These are phyloP conservation scores for Botrytis aclada DNA, from an alignment of 2,329 filamentous ascomycete species.

Conservation along the genomic window DNA sequence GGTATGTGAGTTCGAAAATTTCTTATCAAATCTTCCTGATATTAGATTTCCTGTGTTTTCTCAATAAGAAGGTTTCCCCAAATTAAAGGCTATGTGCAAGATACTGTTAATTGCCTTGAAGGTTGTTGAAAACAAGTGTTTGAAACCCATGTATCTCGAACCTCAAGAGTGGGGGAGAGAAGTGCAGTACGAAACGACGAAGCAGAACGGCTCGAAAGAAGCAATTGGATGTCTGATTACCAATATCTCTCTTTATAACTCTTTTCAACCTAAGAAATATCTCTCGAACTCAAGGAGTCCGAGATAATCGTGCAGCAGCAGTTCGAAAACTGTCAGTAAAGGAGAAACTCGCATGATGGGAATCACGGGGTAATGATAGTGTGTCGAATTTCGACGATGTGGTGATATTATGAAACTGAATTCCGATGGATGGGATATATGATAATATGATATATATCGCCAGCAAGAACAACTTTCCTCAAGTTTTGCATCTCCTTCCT, in stretches of 20 bases:
- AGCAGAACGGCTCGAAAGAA: neutral
- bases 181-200: neutral
- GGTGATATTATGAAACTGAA: neutral
- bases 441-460: neutral
- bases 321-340: no score
- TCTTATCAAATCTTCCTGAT: fast-evolving
- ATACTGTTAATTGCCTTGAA: neutral
- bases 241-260: no score
- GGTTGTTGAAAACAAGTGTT: neutral
- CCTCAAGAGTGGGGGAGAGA: neutral
- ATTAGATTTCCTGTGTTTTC: neutral
- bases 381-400: neutral
- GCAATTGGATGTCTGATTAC: neutral
- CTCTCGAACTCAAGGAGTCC: no score
- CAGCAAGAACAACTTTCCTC: neutral
- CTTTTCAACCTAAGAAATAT: neutral
- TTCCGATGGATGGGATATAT: neutral
- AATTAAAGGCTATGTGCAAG: no score
- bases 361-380: neutral
- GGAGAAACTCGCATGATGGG: no score
- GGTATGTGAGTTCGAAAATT: neutral
- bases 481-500: neutral
- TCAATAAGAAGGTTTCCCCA: no score
- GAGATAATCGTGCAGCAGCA: neutral
- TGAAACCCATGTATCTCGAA: neutral